Conservation (phyloP, 306 rosid species). For the Casuarina glauca region DNA sequence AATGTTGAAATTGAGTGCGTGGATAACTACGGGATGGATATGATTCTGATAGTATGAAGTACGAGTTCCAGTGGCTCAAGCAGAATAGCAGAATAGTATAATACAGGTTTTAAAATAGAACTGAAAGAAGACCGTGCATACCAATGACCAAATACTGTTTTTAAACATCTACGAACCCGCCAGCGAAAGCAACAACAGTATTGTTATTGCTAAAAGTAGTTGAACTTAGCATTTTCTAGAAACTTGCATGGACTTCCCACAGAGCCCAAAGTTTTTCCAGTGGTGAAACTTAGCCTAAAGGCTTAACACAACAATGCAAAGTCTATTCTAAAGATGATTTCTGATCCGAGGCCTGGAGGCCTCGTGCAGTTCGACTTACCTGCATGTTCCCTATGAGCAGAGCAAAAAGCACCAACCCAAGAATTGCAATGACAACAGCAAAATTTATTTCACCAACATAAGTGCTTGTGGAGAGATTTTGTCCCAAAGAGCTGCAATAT, state of each 20-base stretch:
- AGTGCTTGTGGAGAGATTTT: conserved; percentile 51
- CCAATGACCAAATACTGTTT: no score
- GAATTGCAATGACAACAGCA: conserved; percentile 53
- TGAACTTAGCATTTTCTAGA: not conserved
- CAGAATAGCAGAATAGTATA: no score
- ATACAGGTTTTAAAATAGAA: no score
- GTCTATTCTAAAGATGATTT: not conserved
- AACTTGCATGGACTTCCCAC: not conserved
- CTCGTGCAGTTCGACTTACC: conserved; percentile 31
- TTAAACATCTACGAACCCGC: no score
- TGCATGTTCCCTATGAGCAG: conserved; percentile 63
- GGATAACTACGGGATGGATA: not conserved
- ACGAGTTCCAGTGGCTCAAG: no score
- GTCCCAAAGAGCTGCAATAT: conserved; percentile 53
- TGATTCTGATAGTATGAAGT: no score
- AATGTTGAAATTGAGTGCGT: not conserved
- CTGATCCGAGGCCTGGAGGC: not conserved
- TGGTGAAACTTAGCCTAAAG: not conserved
- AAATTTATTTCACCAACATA: conserved; percentile 49
- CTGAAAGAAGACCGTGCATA: no score
- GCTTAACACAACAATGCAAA: not conserved
- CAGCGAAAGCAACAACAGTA: no score
- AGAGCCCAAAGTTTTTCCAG: conserved; percentile 4
- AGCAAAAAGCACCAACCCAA: conserved; percentile 59
- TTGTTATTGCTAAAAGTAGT: no score